Percentiles rank a stretch among this genome's conserved stretches.
Conservation (phyloP, 768 basidiomycete species). For the Lentinula detonsa region DNA sequence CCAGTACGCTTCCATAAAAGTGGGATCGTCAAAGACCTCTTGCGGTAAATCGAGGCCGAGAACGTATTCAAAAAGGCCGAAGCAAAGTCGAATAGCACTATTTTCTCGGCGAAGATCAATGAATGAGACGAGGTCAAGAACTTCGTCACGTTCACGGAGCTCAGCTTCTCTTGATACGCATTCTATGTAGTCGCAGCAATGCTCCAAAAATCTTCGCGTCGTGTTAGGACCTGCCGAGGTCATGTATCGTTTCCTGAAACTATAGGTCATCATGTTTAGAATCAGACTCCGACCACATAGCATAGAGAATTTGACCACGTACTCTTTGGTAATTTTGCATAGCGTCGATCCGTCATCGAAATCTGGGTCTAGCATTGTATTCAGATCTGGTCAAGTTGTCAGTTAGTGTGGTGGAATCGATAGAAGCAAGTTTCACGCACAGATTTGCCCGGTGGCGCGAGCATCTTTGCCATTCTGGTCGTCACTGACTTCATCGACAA, state of each 20-base stretch:
- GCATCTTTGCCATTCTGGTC: constrained; percentile 56
- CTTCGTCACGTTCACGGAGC: constrained; percentile 48
- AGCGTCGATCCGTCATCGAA: constrained; percentile 55
- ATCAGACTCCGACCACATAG: not conserved
- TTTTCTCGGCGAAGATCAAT: constrained; percentile 59
- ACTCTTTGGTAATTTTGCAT: constrained; percentile 59
- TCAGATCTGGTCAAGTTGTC: constrained; percentile 17
- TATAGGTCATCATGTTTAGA: constrained; percentile 16
- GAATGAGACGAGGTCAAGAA: constrained; percentile 50
- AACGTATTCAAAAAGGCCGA: constrained; percentile 55
- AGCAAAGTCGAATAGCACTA: constrained; percentile 61
- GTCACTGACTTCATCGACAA: constrained; percentile 65
- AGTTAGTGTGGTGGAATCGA: not conserved
- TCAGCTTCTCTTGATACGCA: constrained; percentile 57
- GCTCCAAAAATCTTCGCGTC: constrained; percentile 42
- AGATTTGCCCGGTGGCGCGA: constrained; percentile 43
- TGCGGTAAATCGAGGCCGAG: constrained; percentile 61
- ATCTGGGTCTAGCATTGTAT: constrained; percentile 43
- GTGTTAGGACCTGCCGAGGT: constrained; percentile 40
- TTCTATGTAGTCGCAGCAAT: constrained; percentile 50
- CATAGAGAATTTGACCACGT: constrained; percentile 16
- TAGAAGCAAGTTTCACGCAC: constrained; percentile 12
- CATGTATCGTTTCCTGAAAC: constrained; percentile 48
- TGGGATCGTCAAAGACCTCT: constrained; percentile 50
- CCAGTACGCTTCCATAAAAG: constrained; percentile 47